A percentile compares a stretch with the other conserved stretches of the same genome.
These are phyloP conservation scores for Microstegium vimineum DNA, from an alignment of 176 grass and related monocot genomes.

Conservation along the genomic window DNA sequence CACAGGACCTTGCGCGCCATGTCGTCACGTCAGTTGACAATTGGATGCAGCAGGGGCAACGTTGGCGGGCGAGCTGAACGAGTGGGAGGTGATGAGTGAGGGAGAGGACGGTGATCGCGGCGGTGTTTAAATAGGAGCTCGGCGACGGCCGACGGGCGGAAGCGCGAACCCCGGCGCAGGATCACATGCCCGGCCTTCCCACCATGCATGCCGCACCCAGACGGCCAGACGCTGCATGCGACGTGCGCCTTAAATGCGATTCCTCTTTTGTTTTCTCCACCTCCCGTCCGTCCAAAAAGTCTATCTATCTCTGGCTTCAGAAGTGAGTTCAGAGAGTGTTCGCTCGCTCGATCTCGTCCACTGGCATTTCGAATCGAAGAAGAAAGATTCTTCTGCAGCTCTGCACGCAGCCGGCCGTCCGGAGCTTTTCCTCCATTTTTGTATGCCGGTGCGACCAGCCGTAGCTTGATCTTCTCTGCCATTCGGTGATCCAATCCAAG, in stretches of 20 bases:
- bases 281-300: neutral
- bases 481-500: neutral
- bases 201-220: slow-evolving; percentile 26
- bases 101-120: no score
- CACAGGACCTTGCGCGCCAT: slow-evolving; percentile 20
- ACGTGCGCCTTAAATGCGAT: slow-evolving; percentile 54
- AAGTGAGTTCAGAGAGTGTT: neutral
- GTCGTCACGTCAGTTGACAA: neutral
- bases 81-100: neutral
- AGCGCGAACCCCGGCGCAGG: slow-evolving; percentile 3
- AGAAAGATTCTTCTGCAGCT: slow-evolving; percentile 38
- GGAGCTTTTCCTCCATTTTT: neutral
- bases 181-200: slow-evolving; percentile 44
- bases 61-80: no score
- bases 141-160: neutral
- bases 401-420: slow-evolving; percentile 1
- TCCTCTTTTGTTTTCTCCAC: neutral
- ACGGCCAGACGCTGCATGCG: no score
- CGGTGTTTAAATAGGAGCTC: slow-evolving; percentile 40
- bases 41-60: neutral
- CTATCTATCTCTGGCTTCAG: no score
- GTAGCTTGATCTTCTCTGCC: neutral
- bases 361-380: slow-evolving; percentile 14
- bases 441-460: slow-evolving; percentile 4
- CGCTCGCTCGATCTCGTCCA: neutral